A percentile compares a stretch with the other conserved stretches of the same genome.
Conservation (phyloP, 169 alveolate species). For the Babesia ovis region DNA sequence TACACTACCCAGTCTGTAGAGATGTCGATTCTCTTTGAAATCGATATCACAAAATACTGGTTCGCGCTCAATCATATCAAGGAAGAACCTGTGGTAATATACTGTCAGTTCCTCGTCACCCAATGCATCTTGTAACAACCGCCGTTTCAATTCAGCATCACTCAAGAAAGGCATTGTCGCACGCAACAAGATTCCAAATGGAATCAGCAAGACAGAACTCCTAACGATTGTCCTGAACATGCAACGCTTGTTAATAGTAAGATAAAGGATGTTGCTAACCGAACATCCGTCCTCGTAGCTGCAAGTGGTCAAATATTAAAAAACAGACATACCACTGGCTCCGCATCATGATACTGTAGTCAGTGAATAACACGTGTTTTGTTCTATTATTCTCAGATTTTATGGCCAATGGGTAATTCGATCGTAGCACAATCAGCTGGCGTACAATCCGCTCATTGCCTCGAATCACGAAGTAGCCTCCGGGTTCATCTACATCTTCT, state of each 20-base stretch:
- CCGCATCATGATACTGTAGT: slow-evolving; percentile 74
- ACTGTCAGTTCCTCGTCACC: slow-evolving; percentile 66
- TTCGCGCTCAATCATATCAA: slow-evolving; percentile 69
- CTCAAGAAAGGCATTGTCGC: slow-evolving; percentile 59
- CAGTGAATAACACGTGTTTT: slow-evolving; percentile 71
- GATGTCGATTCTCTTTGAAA: slow-evolving; percentile 80
- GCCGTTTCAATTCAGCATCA: slow-evolving; percentile 65
- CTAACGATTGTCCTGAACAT: slow-evolving; percentile 71
- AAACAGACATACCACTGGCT: slow-evolving; percentile 65
- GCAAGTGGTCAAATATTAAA: neutral
- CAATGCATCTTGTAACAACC: slow-evolving; percentile 66
- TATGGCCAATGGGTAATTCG: slow-evolving; percentile 70
- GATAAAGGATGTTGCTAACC: slow-evolving; percentile 70
- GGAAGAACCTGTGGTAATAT: slow-evolving; percentile 63
- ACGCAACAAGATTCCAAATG: slow-evolving; percentile 51
- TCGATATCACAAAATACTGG: slow-evolving; percentile 82
- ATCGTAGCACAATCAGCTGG: slow-evolving; percentile 88
- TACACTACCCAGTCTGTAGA: slow-evolving; percentile 79
- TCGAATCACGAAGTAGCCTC: slow-evolving; percentile 98
- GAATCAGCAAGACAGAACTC: slow-evolving; percentile 54
- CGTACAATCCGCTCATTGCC: slow-evolving; percentile 97
- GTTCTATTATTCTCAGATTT: slow-evolving; percentile 63
- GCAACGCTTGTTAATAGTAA: slow-evolving; percentile 76
- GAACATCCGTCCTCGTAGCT: slow-evolving; percentile 75
- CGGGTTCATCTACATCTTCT: slow-evolving; percentile 97